phyloP scores from a whole-genome alignment of 371 early-diverging fungal genomes.

The Blakeslea trispora region DNA sequence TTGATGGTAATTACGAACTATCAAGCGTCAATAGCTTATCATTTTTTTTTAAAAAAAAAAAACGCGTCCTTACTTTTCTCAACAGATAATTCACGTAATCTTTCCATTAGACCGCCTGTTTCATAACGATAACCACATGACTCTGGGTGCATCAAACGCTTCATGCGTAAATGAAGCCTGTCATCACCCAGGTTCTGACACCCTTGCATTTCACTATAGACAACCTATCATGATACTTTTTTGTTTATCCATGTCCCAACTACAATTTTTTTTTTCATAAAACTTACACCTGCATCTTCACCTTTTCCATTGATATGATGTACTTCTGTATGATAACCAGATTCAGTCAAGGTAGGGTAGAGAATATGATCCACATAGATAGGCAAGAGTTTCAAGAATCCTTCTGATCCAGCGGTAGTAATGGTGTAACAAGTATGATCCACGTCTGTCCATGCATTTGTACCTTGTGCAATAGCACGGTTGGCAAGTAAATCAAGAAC shows the following conservation, averaged over 20 bases:
- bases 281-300: constrained; percentile 52
- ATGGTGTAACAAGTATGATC: constrained; percentile 70
- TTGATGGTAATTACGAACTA: constrained; percentile 63
- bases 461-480: constrained; percentile 69
- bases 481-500: constrained; percentile 72
- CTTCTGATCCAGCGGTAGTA: constrained; percentile 67
- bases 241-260: too few species aligned
- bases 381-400: constrained; percentile 63
- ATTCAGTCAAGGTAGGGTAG: constrained; percentile 69
- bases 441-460: constrained; percentile 69
- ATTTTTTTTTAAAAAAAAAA: too few species aligned
- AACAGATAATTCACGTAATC: constrained; percentile 62
- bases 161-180: constrained; percentile 52
- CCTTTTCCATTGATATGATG: constrained; percentile 60
- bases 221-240: too few species aligned
- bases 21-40: too few species aligned
- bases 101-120: constrained; percentile 72
- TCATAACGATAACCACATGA: constrained; percentile 67
- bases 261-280: too few species aligned
- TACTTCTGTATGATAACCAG: constrained; percentile 68
- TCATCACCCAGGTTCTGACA: constrained; percentile 49
- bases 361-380: constrained; percentile 68
- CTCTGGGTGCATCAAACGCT: constrained; percentile 63
- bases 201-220: constrained; percentile 62
- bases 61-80: constrained; percentile 65